phyloP scores from a whole-genome alignment of 2,329 filamentous ascomycete genomes.

The Penicillium sp. region DNA sequence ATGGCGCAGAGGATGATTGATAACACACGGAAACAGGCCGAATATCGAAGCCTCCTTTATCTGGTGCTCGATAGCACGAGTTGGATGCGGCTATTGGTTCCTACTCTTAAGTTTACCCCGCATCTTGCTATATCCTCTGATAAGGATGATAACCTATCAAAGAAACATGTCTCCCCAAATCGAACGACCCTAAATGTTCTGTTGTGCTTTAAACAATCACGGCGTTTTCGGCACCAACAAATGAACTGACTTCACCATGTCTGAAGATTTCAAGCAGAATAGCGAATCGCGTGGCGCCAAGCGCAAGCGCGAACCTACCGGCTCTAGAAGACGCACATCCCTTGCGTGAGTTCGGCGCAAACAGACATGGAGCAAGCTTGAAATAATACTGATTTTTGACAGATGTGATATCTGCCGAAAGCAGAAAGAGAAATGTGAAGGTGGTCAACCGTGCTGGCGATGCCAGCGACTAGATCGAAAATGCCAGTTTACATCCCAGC shows the following conservation, averaged over 20 bases:
- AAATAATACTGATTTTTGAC: too few relatives aligned
- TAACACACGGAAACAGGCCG: not conserved
- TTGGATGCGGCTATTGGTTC: not conserved
- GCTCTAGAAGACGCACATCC: conserved; percentile 8
- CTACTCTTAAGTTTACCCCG: conserved; percentile 7
- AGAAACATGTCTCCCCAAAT: not conserved
- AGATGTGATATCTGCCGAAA: conserved; percentile 56
- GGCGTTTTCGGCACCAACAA: too few relatives aligned
- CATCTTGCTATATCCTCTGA: conserved; percentile 3
- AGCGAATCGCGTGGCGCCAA: conserved; percentile 1
- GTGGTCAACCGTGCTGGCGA: conserved; percentile 53
- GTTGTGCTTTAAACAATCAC: not conserved
- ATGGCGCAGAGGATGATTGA: not conserved
- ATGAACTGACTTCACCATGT: not conserved
- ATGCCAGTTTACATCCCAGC: conserved; percentile 45
- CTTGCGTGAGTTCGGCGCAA: conserved; percentile 13
- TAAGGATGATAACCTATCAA: conserved; percentile 5
- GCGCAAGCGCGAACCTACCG: conserved; percentile 10
- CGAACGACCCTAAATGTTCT: not conserved
- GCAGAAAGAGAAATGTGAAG: conserved; percentile 58
- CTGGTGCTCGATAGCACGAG: not conserved
- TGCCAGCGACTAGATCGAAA: conserved; percentile 52
- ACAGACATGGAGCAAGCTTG: too few relatives aligned
- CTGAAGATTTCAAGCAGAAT: conserved; percentile 1
- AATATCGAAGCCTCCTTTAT: not conserved